These are phyloP conservation scores for Pseudopithomyces chartarum DNA, from an alignment of 2,329 filamentous ascomycete species.

Conservation along the genomic window DNA sequence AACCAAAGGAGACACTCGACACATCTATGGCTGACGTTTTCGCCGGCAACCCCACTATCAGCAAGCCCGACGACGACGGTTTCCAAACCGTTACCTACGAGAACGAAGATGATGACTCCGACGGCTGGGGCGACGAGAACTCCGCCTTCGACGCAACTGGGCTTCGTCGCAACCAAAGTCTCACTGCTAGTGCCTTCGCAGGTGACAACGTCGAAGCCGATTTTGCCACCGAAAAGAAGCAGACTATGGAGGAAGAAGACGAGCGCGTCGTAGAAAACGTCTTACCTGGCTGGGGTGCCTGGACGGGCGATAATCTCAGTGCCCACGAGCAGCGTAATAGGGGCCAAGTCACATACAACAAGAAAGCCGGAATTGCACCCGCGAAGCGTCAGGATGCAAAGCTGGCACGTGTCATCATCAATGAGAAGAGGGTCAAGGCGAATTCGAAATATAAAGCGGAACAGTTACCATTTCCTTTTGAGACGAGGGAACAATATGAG, in stretches of 20 bases:
- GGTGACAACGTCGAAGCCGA: slow-evolving; percentile 80
- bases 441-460: slow-evolving; percentile 87
- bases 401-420: slow-evolving; percentile 85
- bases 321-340: slow-evolving; percentile 64
- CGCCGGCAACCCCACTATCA: slow-evolving; percentile 37
- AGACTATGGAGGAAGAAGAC: slow-evolving; percentile 74
- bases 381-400: slow-evolving; percentile 81
- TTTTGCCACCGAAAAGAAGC: slow-evolving; percentile 80
- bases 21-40: slow-evolving; percentile 20
- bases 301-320: slow-evolving; percentile 83
- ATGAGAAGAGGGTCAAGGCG: slow-evolving; percentile 89
- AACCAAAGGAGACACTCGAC: slow-evolving; percentile 23
- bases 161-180: slow-evolving; percentile 60
- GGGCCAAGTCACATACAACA: slow-evolving; percentile 60
- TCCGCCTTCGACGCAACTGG: slow-evolving; percentile 47
- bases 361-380: slow-evolving; percentile 72
- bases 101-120: slow-evolving; percentile 32
- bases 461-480: slow-evolving; percentile 85
- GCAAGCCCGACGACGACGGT: slow-evolving; percentile 46
- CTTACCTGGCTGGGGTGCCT: slow-evolving; percentile 93
- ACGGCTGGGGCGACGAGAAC: slow-evolving; percentile 41
- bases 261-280: slow-evolving; percentile 75
- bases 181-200: slow-evolving; percentile 84
- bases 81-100: slow-evolving; percentile 51
- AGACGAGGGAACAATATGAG: slow-evolving; percentile 88